A percentile compares a stretch with the other conserved stretches of the same genome.
Evolutionary conservation across 129 eudicot genomes (phyloP).

Genomic region (Saposhnikovia divaricata): DNA sequence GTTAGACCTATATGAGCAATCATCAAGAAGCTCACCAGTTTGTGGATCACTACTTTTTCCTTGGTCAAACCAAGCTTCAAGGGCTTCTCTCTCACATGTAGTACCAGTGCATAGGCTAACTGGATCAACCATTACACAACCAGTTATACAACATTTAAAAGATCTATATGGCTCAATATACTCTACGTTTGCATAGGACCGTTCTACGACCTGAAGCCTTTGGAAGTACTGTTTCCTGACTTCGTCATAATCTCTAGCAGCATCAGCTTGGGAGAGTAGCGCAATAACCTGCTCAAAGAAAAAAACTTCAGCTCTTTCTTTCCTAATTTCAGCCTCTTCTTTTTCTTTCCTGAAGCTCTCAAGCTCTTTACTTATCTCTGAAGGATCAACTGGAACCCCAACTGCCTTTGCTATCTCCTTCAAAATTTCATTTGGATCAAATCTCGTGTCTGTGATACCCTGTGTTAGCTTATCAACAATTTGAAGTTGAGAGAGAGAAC

Average conservation of each 20-base stretch:
- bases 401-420: conserved; percentile 50
- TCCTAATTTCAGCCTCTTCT: conserved; percentile 56
- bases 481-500: conserved; percentile 35
- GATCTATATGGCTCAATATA: conserved; percentile 47
- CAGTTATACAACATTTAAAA: conserved; percentile 47
- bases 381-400: conserved; percentile 44
- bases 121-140: conserved; percentile 55
- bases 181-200: conserved; percentile 3
- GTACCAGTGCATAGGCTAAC: conserved; percentile 41
- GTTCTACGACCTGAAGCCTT: conserved; percentile 39
- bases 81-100: conserved; percentile 45
- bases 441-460: conserved; percentile 38
- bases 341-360: conserved; percentile 44
- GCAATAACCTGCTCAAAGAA: conserved; percentile 55
- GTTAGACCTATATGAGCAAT: conserved; percentile 45
- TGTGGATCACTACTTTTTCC: conserved; percentile 55
- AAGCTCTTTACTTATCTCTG: conserved; percentile 45
- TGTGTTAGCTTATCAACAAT: conserved; percentile 40
- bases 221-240: conserved; percentile 41
- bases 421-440: conserved; percentile 46
- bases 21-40: conserved; percentile 49
- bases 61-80: conserved; percentile 44
- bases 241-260: conserved; percentile 54
- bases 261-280: conserved; percentile 62
- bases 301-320: conserved; percentile 55